A percentile compares a stretch with the other conserved stretches of the same genome.
These are phyloP conservation scores for Pezicula radicicola DNA, from an alignment of 2,329 filamentous ascomycete genomes.

Conservation along the genomic window DNA sequence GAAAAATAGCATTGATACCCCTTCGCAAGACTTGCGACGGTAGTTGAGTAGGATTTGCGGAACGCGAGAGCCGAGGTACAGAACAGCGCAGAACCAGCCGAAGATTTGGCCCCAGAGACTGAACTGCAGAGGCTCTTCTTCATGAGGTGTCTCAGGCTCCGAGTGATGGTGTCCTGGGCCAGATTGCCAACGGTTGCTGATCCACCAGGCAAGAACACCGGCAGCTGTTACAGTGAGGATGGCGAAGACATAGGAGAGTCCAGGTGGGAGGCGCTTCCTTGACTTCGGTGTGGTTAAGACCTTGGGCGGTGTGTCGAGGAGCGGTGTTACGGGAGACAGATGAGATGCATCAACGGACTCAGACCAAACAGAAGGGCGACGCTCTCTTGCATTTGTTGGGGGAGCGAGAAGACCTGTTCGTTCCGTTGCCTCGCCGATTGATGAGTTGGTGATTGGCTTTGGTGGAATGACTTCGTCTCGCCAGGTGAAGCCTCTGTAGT, in stretches of 20 bases:
- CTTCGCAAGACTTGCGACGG: constrained; percentile 87
- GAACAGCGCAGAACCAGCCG: constrained; percentile 83
- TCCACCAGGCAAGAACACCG: constrained; percentile 82
- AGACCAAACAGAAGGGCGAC: constrained; percentile 52
- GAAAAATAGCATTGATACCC: constrained; percentile 92
- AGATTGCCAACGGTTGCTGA: constrained; percentile 48
- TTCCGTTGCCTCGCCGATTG: constrained; percentile 42
- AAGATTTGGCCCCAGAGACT: constrained; percentile 83
- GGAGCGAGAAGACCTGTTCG: constrained; percentile 46
- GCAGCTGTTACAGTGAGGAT: constrained; percentile 80
- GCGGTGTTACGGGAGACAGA: constrained; percentile 79
- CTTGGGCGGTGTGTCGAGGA: constrained; percentile 51
- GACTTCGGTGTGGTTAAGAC: constrained; percentile 36
- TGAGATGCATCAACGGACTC: constrained; percentile 60
- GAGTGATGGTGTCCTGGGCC: constrained; percentile 17
- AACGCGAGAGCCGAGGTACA: constrained; percentile 86
- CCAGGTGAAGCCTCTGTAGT: constrained; percentile 83
- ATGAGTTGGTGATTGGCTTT: constrained; percentile 35
- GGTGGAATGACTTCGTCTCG: constrained; percentile 47
- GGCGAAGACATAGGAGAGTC: constrained; percentile 71
- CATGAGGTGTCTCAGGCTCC: constrained; percentile 23
- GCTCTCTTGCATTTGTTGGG: constrained; percentile 42
- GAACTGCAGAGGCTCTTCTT: constrained; percentile 57
- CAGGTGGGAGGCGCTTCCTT: constrained; percentile 51
- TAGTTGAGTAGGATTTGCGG: constrained; percentile 93